Base-by-base conservation (phyloP, 768 basidiomycete species). In the Leccinum aurantiacum region DNA sequence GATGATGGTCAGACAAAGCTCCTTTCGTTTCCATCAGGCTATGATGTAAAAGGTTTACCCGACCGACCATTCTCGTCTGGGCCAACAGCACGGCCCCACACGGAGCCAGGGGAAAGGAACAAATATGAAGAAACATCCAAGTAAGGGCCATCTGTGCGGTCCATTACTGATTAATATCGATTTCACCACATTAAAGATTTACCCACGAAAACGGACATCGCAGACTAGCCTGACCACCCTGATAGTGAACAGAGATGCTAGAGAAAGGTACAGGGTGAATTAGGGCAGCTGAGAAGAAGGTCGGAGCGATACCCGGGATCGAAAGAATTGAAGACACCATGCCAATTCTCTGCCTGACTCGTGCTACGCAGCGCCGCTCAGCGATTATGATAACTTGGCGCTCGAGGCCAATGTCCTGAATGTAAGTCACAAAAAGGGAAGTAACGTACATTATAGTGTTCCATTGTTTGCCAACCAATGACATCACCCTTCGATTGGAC, bases 401-500 rank as follows among this genome's bases (percentile, higher is more conserved):
- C 27, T 29, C n/a, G 4, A 44, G 4, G 11, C 14, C 33, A 15
- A 31, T 3, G 6, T 35, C 17, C 15, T 24, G 7, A 27, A 50
- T 9, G 10, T 15, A 48, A 35, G 35, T 48, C 47, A 22, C 24
- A 41, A 54, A 49, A 53, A 48, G 13, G 35, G 35, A 22, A 44
- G 31, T 13, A 35, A 9, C 14, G 14, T 57, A 60, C 33, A 29
- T 60, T 54, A 69, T 53, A 37, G 25, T 9, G 6, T 13, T 29
- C 24, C 53, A 24, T 54, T 27, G 1, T 11, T 29, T 10, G 38
- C 22, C 22, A 33, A 56, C 35, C 17, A 51, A 24, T 37, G 6
- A 33, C 27, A 22, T 63, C 33, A 52, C 68, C 73, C 1, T 24
- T 48, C 51, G 10, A 38, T 44, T 64, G 58, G 24, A 73, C 61